phyloP scores from a whole-genome alignment of 179 eudicot species.

The Camellia oleifera region DNA sequence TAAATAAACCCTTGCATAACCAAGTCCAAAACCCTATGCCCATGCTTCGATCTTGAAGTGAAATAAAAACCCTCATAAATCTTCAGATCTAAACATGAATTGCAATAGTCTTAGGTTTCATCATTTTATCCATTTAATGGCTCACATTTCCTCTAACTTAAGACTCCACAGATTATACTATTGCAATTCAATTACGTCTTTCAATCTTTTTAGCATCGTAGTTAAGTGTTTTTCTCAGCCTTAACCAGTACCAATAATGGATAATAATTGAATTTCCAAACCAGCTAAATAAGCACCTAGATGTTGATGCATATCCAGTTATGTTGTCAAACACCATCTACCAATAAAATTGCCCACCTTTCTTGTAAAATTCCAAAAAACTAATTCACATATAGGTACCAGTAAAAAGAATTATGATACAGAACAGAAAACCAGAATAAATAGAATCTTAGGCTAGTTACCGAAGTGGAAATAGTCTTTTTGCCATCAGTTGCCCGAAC shows the following conservation, averaged over 20 bases:
- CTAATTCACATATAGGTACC: background rate
- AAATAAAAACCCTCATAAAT: no score
- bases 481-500: slow-evolving; percentile 88
- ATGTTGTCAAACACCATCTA: no score
- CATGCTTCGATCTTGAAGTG: no score
- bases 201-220: background rate
- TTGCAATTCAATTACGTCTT: no score
- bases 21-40: no score
- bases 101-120: no score
- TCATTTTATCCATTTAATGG: no score
- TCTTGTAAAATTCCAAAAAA: background rate
- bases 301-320: background rate
- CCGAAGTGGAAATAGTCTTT: slow-evolving; percentile 72
- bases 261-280: background rate
- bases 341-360: no score
- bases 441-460: slow-evolving; percentile 17
- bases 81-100: no score
- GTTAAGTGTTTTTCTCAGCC: background rate
- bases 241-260: background rate
- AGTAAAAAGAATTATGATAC: background rate
- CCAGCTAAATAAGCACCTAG: background rate
- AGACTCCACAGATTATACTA: no score
- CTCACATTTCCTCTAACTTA: no score
- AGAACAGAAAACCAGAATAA: background rate
- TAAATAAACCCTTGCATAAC: no score